Base-by-base conservation (phyloP, 2,329 filamentous ascomycete genomes). In the Penicillium sp. region DNA sequence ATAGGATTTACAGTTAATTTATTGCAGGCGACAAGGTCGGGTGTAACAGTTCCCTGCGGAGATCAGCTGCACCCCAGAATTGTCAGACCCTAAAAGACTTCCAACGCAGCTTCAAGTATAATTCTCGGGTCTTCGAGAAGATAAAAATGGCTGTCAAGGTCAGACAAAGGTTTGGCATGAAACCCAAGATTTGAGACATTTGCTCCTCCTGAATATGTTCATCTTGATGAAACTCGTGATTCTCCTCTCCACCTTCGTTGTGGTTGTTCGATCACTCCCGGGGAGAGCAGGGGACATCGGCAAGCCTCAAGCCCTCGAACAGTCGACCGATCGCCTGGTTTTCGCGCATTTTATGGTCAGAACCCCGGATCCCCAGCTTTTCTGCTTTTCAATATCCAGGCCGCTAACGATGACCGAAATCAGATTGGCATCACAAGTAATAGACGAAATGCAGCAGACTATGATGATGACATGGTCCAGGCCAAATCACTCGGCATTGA, bases 401-500 rank as follows among this genome's bases (percentile, higher is more conserved):
- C 34, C 4, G 3, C 13, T 11, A 5, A 27, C 4, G 12, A 3
- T 28, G 13, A 24, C 34, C 1, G 18, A 3, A 4, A 37, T 28
- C 39, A 76, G 74, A 67, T 76, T 18, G 73, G 74, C 8, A 74
- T 77, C 29, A 66, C 70, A 18, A 64, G 68, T 36, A 69, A 73
- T 38, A 71, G 75, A 34, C 60, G 64, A 38, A 71, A 63, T 46
- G 58, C 73, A 29, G 51, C 60, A 5, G 74, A 76, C 27, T 77
- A 74, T 48, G 74, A 77, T 36, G 65, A 69, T 37, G 74, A 77
- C 48, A 76, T 76, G 70, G 60, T 65, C 42, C 67, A 66, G 2
- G 75, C 73, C 26, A 74, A 73, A 53, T 61, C 63, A 29, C 46
- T 64, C 37, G 62, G 70, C 43, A 74, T 77, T 35, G 75, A 77